A percentile compares a stretch with the other conserved stretches of the same genome.
phyloP scores from a whole-genome alignment of 2,329 filamentous ascomycete species.

The Aureobasidium leucospermi region DNA sequence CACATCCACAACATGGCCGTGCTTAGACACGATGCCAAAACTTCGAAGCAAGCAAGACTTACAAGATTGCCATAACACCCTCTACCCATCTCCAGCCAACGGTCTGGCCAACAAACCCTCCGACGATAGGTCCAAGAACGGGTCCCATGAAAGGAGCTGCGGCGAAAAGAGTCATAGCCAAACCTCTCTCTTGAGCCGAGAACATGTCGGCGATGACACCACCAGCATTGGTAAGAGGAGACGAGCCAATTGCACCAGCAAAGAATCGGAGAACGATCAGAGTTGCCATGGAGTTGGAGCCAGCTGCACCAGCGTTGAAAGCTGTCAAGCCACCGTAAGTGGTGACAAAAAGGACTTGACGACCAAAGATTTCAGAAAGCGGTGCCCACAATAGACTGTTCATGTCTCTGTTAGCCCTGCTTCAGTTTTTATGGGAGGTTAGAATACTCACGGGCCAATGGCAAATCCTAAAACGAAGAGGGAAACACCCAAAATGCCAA shows the following conservation, averaged over 20 bases:
- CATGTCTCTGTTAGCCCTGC: not conserved
- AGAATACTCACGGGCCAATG: slow-evolving; percentile 35
- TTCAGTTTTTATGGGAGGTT: too few relatives aligned
- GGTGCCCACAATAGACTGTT: slow-evolving; percentile 50
- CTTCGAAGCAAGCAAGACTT: not conserved
- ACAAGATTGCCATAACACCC: slow-evolving; percentile 54
- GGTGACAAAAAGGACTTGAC: slow-evolving; percentile 30
- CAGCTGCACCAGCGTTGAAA: slow-evolving; percentile 37
- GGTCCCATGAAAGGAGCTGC: slow-evolving; percentile 62
- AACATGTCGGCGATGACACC: slow-evolving; percentile 44
- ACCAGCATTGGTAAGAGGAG: slow-evolving; percentile 38
- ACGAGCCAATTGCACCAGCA: slow-evolving; percentile 37
- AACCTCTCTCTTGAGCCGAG: slow-evolving; percentile 32
- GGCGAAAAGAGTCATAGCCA: slow-evolving; percentile 57
- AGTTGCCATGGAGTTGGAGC: slow-evolving; percentile 36
- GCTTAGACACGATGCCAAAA: too few relatives aligned
- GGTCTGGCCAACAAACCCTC: slow-evolving; percentile 57
- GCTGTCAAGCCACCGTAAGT: slow-evolving; percentile 32
- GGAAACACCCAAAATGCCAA: slow-evolving; percentile 56
- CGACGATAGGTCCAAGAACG: slow-evolving; percentile 62
- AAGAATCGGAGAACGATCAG: slow-evolving; percentile 41
- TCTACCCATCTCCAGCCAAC: slow-evolving; percentile 64
- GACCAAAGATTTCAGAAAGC: slow-evolving; percentile 54
- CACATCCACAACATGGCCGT: too few relatives aligned
- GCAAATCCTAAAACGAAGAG: slow-evolving; percentile 58